Conservation (phyloP, 2,329 filamentous ascomycete genomes). For the Diaporthe citrichinensis region DNA sequence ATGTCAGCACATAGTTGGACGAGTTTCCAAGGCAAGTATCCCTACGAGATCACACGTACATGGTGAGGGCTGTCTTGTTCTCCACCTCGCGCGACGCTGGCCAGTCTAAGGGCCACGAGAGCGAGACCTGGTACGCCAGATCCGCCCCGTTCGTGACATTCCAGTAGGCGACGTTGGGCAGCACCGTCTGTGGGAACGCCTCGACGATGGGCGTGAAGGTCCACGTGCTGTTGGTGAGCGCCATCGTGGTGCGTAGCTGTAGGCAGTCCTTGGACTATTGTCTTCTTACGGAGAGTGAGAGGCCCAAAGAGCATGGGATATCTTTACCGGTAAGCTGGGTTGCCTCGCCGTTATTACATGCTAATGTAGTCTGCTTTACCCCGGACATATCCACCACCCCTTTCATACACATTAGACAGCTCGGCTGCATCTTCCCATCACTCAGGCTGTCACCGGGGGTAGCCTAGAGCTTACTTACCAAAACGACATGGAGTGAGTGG, state of each 20-base stretch:
- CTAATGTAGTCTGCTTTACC: constrained; percentile 4
- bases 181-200: constrained; percentile 37
- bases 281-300: neutral
- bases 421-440: constrained; percentile 7
- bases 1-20: neutral
- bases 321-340: neutral
- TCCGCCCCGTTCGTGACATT: constrained; percentile 41
- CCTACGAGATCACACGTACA: neutral
- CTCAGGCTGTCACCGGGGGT: neutral
- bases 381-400: neutral
- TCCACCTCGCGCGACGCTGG: constrained; percentile 19
- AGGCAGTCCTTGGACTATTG: neutral
- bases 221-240: constrained; percentile 45
- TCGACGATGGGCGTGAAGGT: constrained; percentile 39
- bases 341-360: neutral
- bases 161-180: constrained; percentile 42
- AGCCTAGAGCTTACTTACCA: neutral
- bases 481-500: neutral
- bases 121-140: constrained; percentile 40
- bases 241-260: neutral
- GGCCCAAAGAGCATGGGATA: neutral
- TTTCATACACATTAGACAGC: neutral
- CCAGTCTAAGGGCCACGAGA: constrained; percentile 44
- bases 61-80: constrained; percentile 32
- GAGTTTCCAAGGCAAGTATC: neutral